Evolutionary conservation across 768 basidiomycete genomes (phyloP).

Genomic region (Dendrothele bispora): DNA sequence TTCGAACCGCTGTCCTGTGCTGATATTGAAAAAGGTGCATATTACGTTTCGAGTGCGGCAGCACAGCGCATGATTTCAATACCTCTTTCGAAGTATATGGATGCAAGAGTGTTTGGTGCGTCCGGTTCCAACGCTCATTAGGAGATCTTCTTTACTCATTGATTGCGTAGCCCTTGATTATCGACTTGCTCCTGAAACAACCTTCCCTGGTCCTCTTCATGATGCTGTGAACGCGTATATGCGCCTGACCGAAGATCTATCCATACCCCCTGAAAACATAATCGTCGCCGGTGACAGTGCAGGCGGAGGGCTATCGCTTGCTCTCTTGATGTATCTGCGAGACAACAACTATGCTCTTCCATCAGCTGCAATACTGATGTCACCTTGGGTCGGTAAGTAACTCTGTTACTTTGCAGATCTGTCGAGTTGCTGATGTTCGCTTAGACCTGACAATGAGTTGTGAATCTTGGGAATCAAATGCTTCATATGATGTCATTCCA

Average conservation of each 20-base stretch:
- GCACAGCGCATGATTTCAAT: slow-evolving; percentile 90
- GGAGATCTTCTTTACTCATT: not conserved
- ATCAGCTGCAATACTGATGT: slow-evolving; percentile 84
- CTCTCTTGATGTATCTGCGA: slow-evolving; percentile 90
- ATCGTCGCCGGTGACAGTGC: slow-evolving; percentile 90
- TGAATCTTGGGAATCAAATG: slow-evolving; percentile 97
- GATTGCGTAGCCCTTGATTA: slow-evolving; percentile 79
- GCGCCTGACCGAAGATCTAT: slow-evolving; percentile 82
- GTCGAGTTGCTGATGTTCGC: slow-evolving; percentile 3
- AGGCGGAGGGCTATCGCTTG: slow-evolving; percentile 85
- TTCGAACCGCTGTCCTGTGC: slow-evolving; percentile 2
- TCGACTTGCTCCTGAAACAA: slow-evolving; percentile 92
- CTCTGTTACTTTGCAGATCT: not conserved
- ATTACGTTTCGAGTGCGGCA: slow-evolving; percentile 89
- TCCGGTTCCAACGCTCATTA: not conserved
- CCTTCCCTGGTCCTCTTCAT: slow-evolving; percentile 85
- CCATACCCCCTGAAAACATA: slow-evolving; percentile 90
- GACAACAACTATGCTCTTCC: slow-evolving; percentile 87
- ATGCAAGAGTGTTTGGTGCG: slow-evolving; percentile 81
- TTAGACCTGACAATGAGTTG: slow-evolving; percentile 94
- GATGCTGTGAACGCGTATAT: slow-evolving; percentile 89
- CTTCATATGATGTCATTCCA: slow-evolving; percentile 81
- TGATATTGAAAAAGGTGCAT: slow-evolving; percentile 61
- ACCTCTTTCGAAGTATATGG: slow-evolving; percentile 83
- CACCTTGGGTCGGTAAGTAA: slow-evolving; percentile 90